A percentile compares a stretch with the other conserved stretches of the same genome.
phyloP scores from a whole-genome alignment of 2,329 filamentous ascomycete species.

The Colletotrichum sp. region DNA sequence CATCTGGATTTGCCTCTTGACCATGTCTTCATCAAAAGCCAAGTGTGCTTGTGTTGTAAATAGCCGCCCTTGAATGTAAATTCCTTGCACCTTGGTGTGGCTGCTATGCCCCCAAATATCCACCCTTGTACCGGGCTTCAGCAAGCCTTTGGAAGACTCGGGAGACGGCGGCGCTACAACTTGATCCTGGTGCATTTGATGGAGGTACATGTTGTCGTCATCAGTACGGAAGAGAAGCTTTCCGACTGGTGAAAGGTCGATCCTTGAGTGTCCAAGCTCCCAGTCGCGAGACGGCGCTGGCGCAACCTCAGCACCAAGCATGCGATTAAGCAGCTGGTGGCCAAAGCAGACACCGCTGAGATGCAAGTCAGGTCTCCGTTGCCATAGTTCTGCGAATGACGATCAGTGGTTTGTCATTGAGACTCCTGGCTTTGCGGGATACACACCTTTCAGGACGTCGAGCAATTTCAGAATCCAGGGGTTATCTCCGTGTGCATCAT shows the following conservation, averaged over 20 bases:
- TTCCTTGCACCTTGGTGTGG: constrained; percentile 73
- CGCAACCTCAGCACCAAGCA: constrained; percentile 71
- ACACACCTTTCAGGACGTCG: constrained; percentile 52
- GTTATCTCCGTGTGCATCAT: constrained; percentile 72
- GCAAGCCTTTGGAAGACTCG: constrained; percentile 47
- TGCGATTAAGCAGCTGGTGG: constrained; percentile 78
- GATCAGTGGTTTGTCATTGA: not conserved
- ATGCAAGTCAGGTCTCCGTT: constrained; percentile 52
- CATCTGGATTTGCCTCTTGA: constrained; percentile 65
- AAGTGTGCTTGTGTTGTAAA: constrained; percentile 83
- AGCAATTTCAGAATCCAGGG: constrained; percentile 78
- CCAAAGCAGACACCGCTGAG: constrained; percentile 83
- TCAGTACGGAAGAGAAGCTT: constrained; percentile 71
- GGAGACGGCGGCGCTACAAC: constrained; percentile 64
- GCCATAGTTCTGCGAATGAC: constrained; percentile 48
- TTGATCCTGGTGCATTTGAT: constrained; percentile 83
- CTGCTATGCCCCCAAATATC: constrained; percentile 67
- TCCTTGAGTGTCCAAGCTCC: constrained; percentile 73
- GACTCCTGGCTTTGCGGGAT: too few species aligned
- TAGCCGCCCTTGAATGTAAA: constrained; percentile 69
- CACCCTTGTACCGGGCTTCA: constrained; percentile 45
- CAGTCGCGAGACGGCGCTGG: constrained; percentile 68
- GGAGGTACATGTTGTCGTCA: constrained; percentile 55
- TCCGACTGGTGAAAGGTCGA: constrained; percentile 69
- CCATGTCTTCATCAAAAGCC: constrained; percentile 75